Conservation (phyloP, 2,329 filamentous ascomycete genomes). For the Aspergillus piperis region DNA sequence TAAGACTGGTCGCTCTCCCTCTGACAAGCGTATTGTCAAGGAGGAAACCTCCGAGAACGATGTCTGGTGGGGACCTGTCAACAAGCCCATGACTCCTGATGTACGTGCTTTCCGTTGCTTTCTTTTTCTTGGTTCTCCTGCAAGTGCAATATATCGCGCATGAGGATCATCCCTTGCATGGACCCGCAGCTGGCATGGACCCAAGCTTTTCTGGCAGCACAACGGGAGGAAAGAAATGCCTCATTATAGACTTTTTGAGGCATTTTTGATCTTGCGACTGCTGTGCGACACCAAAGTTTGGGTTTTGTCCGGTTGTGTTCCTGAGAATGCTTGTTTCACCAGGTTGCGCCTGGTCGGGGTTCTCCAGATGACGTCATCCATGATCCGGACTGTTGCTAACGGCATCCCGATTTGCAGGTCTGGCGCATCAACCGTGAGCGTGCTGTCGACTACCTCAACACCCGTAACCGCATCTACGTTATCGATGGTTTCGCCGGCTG, state of each 20-base stretch:
- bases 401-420: constrained; percentile 61
- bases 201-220: constrained; percentile 21
- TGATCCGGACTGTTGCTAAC: constrained; percentile 25
- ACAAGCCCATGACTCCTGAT: constrained; percentile 97
- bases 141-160: constrained; percentile 22
- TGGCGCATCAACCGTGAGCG: constrained; percentile 99
- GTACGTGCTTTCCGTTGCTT: constrained; percentile 60
- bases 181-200: constrained; percentile 17
- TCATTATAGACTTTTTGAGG: constrained; percentile 16
- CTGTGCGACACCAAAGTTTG: constrained; percentile 7
- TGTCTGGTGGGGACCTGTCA: constrained; percentile 98
- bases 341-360: neutral
- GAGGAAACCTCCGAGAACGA: constrained; percentile 86
- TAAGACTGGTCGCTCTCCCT: constrained; percentile 95
- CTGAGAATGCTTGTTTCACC: neutral
- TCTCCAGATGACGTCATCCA: constrained; percentile 33
- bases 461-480: constrained; percentile 96
- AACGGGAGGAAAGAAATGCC: constrained; percentile 13
- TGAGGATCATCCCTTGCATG: constrained; percentile 20
- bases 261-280: constrained; percentile 15
- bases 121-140: neutral
- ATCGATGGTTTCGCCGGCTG: constrained; percentile 96
- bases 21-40: constrained; percentile 96
- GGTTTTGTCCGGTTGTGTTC: neutral
- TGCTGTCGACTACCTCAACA: constrained; percentile 99